Conservation (phyloP, 148 eudicot species). For the Polygonum maritimum region DNA sequence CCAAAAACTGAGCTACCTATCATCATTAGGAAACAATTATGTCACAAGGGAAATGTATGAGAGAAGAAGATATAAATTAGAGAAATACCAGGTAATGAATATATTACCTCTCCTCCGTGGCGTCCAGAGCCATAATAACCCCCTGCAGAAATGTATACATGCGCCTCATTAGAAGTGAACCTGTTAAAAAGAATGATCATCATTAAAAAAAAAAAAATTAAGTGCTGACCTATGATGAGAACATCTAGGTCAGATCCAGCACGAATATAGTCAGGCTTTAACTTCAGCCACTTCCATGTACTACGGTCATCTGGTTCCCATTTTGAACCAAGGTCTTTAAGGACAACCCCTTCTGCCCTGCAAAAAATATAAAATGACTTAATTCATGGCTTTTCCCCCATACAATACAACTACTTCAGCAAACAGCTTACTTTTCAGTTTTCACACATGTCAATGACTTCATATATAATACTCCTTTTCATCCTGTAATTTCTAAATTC, state of each 20-base stretch:
- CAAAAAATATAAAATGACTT: constrained; percentile 5
- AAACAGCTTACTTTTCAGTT: background rate
- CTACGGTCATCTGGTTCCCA: constrained; percentile 97
- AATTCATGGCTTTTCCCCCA: background rate
- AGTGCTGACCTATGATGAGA: constrained; percentile 53
- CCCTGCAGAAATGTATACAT: constrained; percentile 27
- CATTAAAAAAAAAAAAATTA: background rate
- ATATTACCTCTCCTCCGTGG: constrained; percentile 75
- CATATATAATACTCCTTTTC: background rate
- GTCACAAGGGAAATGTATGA: background rate
- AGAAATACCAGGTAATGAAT: background rate
- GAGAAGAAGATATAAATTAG: background rate
- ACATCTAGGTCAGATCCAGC: constrained; percentile 93
- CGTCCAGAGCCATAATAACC: constrained; percentile 99
- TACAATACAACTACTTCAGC: background rate
- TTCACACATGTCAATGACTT: background rate
- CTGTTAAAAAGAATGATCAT: background rate
- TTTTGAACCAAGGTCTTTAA: constrained; percentile 82
- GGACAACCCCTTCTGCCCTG: constrained; percentile 81
- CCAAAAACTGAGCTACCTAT: constrained; percentile 79
- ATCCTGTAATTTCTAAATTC: background rate
- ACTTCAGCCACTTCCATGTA: constrained; percentile 83
- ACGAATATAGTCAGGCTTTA: constrained; percentile 78
- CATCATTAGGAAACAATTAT: constrained; percentile 8
- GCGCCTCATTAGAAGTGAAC: constrained; percentile 3